Percentiles rank a stretch among this genome's conserved stretches.
These are phyloP conservation scores for Pseudocercospora cruenta DNA, from an alignment of 2,329 filamentous ascomycete genomes.

Conservation along the genomic window DNA sequence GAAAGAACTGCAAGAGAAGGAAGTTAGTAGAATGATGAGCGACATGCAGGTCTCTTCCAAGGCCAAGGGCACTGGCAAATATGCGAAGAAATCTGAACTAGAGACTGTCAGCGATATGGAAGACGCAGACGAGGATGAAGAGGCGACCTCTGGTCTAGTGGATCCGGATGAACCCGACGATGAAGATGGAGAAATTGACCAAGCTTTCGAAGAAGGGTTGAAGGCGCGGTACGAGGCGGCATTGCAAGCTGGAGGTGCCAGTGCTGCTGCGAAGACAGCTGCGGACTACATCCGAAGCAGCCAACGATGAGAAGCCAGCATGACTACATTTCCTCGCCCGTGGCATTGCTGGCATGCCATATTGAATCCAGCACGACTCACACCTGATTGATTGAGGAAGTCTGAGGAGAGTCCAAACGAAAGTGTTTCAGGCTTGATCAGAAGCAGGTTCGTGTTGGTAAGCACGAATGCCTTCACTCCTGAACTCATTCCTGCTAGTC, in stretches of 20 bases:
- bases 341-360: background rate
- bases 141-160: conserved; percentile 49
- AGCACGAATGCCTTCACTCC: background rate
- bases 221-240: conserved; percentile 78
- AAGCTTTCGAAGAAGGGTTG: conserved; percentile 66
- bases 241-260: conserved; percentile 47
- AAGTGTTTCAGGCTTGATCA: background rate
- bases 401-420: background rate
- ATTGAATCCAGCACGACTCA: background rate
- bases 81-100: conserved; percentile 45
- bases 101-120: conserved; percentile 57
- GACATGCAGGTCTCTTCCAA: conserved; percentile 72
- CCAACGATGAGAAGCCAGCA: conserved; percentile 23
- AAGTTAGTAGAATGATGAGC: conserved; percentile 91
- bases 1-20: conserved; percentile 71
- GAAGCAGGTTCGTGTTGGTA: background rate
- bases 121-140: conserved; percentile 58
- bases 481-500: background rate
- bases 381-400: background rate
- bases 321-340: background rate
- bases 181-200: conserved; percentile 60
- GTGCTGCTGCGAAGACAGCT: conserved; percentile 19
- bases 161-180: conserved; percentile 52
- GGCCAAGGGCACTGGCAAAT: conserved; percentile 40
- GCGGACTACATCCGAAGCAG: conserved; percentile 30